Conservation (phyloP, 352 stramenopile genomes). For the Phytophthora cryptogea region DNA sequence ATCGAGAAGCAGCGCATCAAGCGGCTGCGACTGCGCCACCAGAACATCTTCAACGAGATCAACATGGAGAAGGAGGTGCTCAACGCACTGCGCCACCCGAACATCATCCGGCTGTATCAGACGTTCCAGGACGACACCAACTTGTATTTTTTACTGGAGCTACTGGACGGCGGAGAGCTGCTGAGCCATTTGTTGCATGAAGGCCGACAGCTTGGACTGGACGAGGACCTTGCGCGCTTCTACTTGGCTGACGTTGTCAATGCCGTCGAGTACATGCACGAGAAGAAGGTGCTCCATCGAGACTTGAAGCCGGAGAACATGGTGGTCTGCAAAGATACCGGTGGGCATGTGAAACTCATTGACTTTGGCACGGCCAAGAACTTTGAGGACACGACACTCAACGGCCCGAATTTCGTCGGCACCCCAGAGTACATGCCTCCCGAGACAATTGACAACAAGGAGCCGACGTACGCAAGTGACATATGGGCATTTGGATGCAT, state of each 20-base stretch:
- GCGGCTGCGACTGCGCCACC: conserved; percentile 90
- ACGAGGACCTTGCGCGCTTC: conserved; percentile 83
- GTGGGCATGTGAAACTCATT: conserved; percentile 75
- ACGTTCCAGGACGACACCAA: conserved; percentile 96
- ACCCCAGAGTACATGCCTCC: conserved; percentile 90
- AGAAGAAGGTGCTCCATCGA: conserved; percentile 92
- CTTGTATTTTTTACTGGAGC: conserved; percentile 97
- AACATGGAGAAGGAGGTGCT: conserved; percentile 97
- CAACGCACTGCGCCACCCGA: conserved; percentile 87
- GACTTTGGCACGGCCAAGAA: conserved; percentile 89
- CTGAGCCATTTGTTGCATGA: conserved; percentile 90
- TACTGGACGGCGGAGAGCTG: conserved; percentile 92
- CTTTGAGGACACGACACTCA: conserved; percentile 53
- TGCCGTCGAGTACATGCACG: conserved; percentile 94
- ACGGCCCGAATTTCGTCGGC: conserved; percentile 88
- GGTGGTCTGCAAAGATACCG: conserved; percentile 64
- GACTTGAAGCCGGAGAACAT: conserved; percentile 97
- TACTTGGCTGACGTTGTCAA: conserved; percentile 90
- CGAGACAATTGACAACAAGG: conserved; percentile 86
- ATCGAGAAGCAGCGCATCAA: conserved; percentile 92
- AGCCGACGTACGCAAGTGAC: conserved; percentile 60
- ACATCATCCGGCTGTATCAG: conserved; percentile 95
- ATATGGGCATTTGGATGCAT: conserved; percentile 85
- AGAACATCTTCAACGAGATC: conserved; percentile 99
- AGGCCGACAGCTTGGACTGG: conserved; percentile 69